Evolutionary conservation across 2,329 filamentous ascomycete species (phyloP).

Genomic region (Epichloe typhina): DNA sequence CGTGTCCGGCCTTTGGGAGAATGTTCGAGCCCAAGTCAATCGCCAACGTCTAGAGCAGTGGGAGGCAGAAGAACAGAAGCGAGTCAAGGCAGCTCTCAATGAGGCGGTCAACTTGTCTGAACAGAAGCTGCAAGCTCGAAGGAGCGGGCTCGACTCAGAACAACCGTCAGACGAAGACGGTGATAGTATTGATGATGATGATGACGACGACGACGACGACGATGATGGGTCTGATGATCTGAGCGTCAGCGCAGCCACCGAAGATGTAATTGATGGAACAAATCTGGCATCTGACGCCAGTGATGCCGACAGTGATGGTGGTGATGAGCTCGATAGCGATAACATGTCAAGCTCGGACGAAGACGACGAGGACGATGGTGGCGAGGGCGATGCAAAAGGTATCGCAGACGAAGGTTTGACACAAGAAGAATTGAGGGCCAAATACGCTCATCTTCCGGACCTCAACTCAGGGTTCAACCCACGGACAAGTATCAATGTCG

Average conservation of each 20-base stretch:
- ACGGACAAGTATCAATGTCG: constrained; percentile 9
- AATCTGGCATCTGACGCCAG: constrained; percentile 21
- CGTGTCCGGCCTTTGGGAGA: constrained; percentile 48
- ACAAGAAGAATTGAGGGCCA: constrained; percentile 53
- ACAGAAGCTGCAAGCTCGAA: constrained; percentile 51
- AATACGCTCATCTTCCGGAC: constrained; percentile 53
- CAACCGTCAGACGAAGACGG: constrained; percentile 27
- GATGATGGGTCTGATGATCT: constrained; percentile 33
- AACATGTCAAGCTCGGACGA: constrained; percentile 52
- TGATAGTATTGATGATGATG: constrained; percentile 27
- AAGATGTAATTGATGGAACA: constrained; percentile 20
- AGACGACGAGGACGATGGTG: constrained; percentile 49
- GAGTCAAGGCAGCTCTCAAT: constrained; percentile 55
- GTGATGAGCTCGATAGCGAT: constrained; percentile 27
- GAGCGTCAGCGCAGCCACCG: constrained; percentile 25
- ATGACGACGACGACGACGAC: constrained; percentile 9
- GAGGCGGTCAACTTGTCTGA: constrained; percentile 62
- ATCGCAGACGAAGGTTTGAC: constrained; percentile 51
- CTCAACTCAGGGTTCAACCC: constrained; percentile 17
- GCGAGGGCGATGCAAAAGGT: constrained; percentile 40
- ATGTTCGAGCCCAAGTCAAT: constrained; percentile 49
- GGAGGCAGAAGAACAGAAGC: constrained; percentile 51
- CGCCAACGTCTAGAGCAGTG: constrained; percentile 44
- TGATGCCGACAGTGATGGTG: constrained; percentile 22
- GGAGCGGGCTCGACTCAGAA: constrained; percentile 40